phyloP scores from a whole-genome alignment of 352 stramenopile species.

The Globisporangium takayamanum region DNA sequence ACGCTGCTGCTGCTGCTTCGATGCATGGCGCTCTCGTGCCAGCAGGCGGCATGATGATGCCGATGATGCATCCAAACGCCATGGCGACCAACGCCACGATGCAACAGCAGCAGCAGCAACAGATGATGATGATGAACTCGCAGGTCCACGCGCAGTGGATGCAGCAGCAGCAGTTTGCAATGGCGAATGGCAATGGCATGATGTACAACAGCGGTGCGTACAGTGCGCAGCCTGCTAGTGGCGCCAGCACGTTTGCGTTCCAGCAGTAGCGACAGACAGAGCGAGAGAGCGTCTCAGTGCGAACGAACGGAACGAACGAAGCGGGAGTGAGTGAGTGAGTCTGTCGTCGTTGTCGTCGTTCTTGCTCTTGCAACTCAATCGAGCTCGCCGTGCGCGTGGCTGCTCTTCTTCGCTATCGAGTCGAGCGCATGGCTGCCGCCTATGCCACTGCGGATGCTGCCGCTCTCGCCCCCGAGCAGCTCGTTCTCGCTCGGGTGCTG shows the following conservation, averaged over 20 bases:
- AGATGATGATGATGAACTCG: slow-evolving; percentile 29
- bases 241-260: neutral
- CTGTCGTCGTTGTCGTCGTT: neutral
- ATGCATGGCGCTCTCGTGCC: slow-evolving; percentile 8
- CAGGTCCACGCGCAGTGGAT: neutral
- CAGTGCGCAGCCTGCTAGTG: slow-evolving; percentile 1
- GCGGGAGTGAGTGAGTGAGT: neutral
- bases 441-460: slow-evolving; percentile 12
- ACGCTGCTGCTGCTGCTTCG: neutral
- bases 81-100: slow-evolving; percentile 10
- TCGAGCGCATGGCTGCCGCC: slow-evolving; percentile 18
- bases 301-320: neutral
- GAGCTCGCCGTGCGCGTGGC: slow-evolving; percentile 11
- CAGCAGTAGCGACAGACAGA: neutral
- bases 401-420: slow-evolving; percentile 21
- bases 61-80: slow-evolving; percentile 19
- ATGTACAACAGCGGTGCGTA: slow-evolving; percentile 11
- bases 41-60: slow-evolving; percentile 31
- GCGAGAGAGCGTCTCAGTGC: neutral
- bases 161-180: slow-evolving; percentile 12
- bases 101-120: slow-evolving; percentile 15
- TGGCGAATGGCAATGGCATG: slow-evolving; percentile 5
- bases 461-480: slow-evolving; percentile 1
- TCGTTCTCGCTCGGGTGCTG: slow-evolving; percentile 23
- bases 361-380: slow-evolving; percentile 9